Evolutionary conservation across 2,329 filamentous ascomycete genomes (phyloP).

Genomic region (Hymenoscyphus occultus): DNA sequence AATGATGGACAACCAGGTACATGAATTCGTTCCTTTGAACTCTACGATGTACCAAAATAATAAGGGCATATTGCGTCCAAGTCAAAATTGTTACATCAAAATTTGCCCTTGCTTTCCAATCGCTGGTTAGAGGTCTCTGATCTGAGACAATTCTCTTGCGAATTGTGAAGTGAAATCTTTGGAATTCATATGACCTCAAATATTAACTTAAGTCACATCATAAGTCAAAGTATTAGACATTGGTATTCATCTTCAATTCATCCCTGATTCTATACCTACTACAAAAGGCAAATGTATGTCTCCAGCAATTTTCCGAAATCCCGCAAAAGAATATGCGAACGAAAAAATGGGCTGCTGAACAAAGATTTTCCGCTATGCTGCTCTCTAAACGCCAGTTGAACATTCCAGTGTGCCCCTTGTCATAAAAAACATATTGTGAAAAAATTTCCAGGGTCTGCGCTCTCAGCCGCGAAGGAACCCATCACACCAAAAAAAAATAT

Average conservation of each 20-base stretch:
- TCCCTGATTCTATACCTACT: slow-evolving; percentile 2
- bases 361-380: slow-evolving; percentile 3
- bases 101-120: no score
- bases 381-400: slow-evolving; percentile 5
- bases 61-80: no score
- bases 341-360: not conserved
- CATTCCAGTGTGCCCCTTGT: slow-evolving; percentile 5
- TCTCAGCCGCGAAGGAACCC: slow-evolving; percentile 36
- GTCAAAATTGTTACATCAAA: no score
- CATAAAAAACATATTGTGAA: not conserved
- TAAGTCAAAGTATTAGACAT: not conserved
- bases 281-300: slow-evolving; percentile 4
- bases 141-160: no score
- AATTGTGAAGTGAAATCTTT: no score
- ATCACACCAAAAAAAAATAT: slow-evolving; percentile 15
- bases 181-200: not conserved
- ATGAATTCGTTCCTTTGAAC: no score
- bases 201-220: not conserved
- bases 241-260: slow-evolving; percentile 5
- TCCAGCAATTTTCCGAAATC: not conserved
- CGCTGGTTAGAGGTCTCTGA: no score
- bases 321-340: slow-evolving; percentile 2
- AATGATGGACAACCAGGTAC: no score
- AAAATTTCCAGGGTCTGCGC: slow-evolving; percentile 32
- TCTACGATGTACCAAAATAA: no score